These are phyloP conservation scores for Infundibulicybe gibba DNA, from an alignment of 768 basidiomycete genomes.

Conservation along the genomic window DNA sequence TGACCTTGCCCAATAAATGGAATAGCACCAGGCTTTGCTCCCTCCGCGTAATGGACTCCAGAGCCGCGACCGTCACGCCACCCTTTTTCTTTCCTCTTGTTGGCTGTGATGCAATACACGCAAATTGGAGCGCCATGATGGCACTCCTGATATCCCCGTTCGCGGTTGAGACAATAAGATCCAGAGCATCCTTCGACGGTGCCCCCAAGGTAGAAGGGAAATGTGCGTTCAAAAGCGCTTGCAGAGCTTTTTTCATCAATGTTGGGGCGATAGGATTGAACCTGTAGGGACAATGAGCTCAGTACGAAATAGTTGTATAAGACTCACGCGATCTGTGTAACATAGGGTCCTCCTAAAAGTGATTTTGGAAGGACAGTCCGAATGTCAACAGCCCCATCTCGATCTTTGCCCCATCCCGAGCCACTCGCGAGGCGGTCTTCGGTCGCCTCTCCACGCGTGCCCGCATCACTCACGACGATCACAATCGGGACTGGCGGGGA, in stretches of 20 bases:
- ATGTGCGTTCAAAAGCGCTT: conserved; percentile 48
- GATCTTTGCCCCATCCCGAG: conserved; percentile 45
- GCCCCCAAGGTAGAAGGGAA: conserved; percentile 30
- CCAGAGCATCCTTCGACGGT: conserved; percentile 62
- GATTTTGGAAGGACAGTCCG: conserved; percentile 69
- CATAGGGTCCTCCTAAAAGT: conserved; percentile 67
- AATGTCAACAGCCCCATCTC: conserved; percentile 50
- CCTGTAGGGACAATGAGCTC: conserved; percentile 31
- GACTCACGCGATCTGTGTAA: conserved; percentile 75
- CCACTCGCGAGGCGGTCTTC: conserved; percentile 39
- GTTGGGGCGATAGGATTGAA: conserved; percentile 94
- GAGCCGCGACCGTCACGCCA: conserved; percentile 28
- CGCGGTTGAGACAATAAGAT: conserved; percentile 72
- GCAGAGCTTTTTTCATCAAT: conserved; percentile 75
- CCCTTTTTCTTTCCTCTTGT: conserved; percentile 28
- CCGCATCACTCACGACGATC: conserved; percentile 80
- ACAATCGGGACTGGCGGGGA: conserved; percentile 61
- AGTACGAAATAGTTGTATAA: neutral
- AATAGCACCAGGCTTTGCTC: conserved; percentile 89
- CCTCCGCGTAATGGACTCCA: conserved; percentile 76
- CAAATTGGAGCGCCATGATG: conserved; percentile 90
- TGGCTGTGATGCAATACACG: conserved; percentile 47
- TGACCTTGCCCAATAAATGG: conserved; percentile 87
- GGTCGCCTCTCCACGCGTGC: conserved; percentile 66
- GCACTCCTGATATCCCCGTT: conserved; percentile 94